Base-by-base conservation (phyloP, 2,329 filamentous ascomycete species). In the Aspergillus terreus region DNA sequence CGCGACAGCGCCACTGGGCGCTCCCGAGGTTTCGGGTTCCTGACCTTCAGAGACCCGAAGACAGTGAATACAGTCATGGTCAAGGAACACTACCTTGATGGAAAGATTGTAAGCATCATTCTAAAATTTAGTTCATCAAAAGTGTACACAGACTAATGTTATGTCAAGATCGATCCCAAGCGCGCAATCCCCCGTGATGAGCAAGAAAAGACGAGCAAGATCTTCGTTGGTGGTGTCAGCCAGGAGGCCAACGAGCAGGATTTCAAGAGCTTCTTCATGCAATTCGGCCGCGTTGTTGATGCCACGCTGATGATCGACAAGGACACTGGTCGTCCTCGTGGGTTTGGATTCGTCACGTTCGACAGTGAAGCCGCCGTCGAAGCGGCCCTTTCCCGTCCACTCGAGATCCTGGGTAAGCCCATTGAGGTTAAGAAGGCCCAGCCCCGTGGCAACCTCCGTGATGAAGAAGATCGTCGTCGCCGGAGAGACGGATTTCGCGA, bases 261-360 rank as follows among this genome's bases (percentile, higher is more conserved):
- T 68, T 99, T 99, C 71, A 91, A 90, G 67, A 87, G 94, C 54
- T 99, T 96, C 74, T 99, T 99, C 75, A 90, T 88, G 65, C 90
- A 96, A 66, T 99, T 97, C 64, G 94, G 94, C 25, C 86, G 92
- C 55, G 94, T 99, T 17, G 87, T 99, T 36, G 94, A 99, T 73
- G 94, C 94, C 2, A 99, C 94, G 0, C 83, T 99, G 2, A 99
- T 99, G 94, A 99, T 99, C 85, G 94, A 99, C 71, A 99, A 99
- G 74, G 94, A 99, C 71, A 99, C 94, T 1, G 94, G 94, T n/a
- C 84, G 94, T 38, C 94, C 94, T 2, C 83, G 94, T 66, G 94
- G 94, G 1, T 99, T 99, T 65, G 94, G 94, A 12, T 99, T 99
- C 70, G 94, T 99, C 48, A 99, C 94, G 0, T 99, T 99, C 63